Conservation (phyloP, 1,284 basidiomycete species). For the Clitocybe nebularis region DNA sequence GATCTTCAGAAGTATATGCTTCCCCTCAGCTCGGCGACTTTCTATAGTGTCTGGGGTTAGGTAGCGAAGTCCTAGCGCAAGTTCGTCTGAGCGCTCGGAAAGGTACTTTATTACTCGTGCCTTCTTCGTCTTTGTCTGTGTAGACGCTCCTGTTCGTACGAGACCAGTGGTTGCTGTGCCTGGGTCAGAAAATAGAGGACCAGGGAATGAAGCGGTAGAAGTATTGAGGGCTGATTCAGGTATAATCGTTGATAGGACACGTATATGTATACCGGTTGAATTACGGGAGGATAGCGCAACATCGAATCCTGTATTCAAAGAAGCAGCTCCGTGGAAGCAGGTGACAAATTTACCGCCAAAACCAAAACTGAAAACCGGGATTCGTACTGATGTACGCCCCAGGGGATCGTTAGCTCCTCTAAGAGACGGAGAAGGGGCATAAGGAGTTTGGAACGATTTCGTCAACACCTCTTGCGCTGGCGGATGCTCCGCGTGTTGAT, state of each 20-base stretch:
- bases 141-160: slow-evolving; percentile 59
- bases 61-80: slow-evolving; percentile 75
- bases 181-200: slow-evolving; percentile 80
- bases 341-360: slow-evolving; percentile 86
- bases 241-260: slow-evolving; percentile 62
- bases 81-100: slow-evolving; percentile 69
- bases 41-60: slow-evolving; percentile 50
- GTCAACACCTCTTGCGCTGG: slow-evolving; percentile 38
- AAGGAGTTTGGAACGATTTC: slow-evolving; percentile 48
- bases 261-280: slow-evolving; percentile 68
- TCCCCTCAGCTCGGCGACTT: slow-evolving; percentile 68
- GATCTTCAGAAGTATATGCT: slow-evolving; percentile 71
- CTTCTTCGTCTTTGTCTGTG: slow-evolving; percentile 80
- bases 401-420: slow-evolving; percentile 82
- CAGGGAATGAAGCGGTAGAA: slow-evolving; percentile 68
- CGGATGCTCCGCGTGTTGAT: background rate
- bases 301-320: slow-evolving; percentile 70
- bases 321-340: slow-evolving; percentile 76
- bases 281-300: slow-evolving; percentile 71
- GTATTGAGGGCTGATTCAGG: slow-evolving; percentile 62
- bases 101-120: slow-evolving; percentile 77
- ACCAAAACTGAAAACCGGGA: slow-evolving; percentile 84
- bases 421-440: slow-evolving; percentile 73
- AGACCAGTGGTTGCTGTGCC: slow-evolving; percentile 64
- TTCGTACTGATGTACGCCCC: slow-evolving; percentile 66